Conservation (phyloP, 2,329 filamentous ascomycete species). For the Alternaria consortialis region DNA sequence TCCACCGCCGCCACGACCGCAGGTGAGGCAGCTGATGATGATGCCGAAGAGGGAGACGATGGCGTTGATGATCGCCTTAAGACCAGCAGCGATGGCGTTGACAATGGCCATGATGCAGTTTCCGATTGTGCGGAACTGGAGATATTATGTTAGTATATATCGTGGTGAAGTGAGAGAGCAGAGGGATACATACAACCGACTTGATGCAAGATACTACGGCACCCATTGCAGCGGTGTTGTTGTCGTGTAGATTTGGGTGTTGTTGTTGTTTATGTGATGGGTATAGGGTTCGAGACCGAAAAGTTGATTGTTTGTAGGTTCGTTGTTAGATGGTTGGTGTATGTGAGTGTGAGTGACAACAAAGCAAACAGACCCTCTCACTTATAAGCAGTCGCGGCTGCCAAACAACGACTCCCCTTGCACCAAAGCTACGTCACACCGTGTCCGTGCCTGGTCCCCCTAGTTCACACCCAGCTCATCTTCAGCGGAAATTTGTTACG, state of each 20-base stretch:
- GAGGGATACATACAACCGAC: constrained; percentile 64
- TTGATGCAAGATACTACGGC: constrained; percentile 75
- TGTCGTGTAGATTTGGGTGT: constrained; percentile 6
- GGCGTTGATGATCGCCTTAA: constrained; percentile 59
- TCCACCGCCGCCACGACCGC: constrained; percentile 55
- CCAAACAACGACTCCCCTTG: constrained; percentile 4
- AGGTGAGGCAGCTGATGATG: constrained; percentile 61
- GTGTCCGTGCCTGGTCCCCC: constrained; percentile 17
- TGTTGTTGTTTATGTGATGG: neutral
- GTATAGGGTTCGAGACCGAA: neutral
- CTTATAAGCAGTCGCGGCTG: constrained; percentile 10
- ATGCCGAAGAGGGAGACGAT: constrained; percentile 60
- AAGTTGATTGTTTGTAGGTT: neutral
- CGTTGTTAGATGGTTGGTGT: neutral
- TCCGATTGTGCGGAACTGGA: constrained; percentile 58
- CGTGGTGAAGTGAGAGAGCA: neutral
- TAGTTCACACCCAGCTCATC: neutral
- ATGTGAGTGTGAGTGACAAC: constrained; percentile 32
- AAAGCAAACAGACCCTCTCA: constrained; percentile 49
- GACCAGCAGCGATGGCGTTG: constrained; percentile 56
- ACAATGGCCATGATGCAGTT: constrained; percentile 58
- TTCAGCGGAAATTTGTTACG: too few species aligned
- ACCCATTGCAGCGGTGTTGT: constrained; percentile 69
- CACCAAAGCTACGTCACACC: constrained; percentile 17
- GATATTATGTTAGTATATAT: constrained; percentile 24